Base-by-base conservation (phyloP, 2,329 filamentous ascomycete genomes). In the Talaromyces sp. region DNA sequence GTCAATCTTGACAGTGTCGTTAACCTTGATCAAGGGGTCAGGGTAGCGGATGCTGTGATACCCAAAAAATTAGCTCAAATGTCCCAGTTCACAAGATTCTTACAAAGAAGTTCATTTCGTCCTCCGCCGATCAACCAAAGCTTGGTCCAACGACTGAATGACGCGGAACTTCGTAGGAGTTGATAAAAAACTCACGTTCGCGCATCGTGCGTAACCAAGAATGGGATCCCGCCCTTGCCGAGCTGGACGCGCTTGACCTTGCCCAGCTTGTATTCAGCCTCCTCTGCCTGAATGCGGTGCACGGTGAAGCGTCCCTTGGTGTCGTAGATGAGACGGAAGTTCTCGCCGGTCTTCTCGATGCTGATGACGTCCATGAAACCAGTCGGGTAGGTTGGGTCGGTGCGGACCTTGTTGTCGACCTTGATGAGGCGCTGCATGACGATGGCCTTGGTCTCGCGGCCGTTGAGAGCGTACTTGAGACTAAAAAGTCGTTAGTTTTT, bases 171-270 rank as follows among this genome's bases (percentile, higher is more conserved):
- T 72, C 64, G 67, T 66, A 86, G 73, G 71, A 71, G 73, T 65
- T 68, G 69, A 13, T 24, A 53, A 21, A 57, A 69, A 89, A 98
- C 93, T 96, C 86, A 99, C 93, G 95, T 99, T 92, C 95, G 90
- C 84, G 95, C 95, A 95, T 99, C 95, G 91, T 99, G 95, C 93
- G 95, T 99, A 91, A 99, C 95, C 92, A 98, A 97, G 93, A 96
- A 99, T 96, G 95, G 95, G 89, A 99, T 96, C 86, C 93, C 95
- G 84, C 95, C 96, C 83, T 92, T 93, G 86, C 95, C 95, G 75
- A 99, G 88, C 86, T 99, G 95, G 67, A 99, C 95, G 77, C 93
- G 90, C 91, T 97, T 97, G 85, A 99, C 95, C 88, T 98, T 99
- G 86, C 93, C 93, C 75, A 99, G 87, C 90, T 99, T 99, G 91